These are phyloP conservation scores for Talaromyces sp. DNA, from an alignment of 2,329 filamentous ascomycete species.

Conservation along the genomic window DNA sequence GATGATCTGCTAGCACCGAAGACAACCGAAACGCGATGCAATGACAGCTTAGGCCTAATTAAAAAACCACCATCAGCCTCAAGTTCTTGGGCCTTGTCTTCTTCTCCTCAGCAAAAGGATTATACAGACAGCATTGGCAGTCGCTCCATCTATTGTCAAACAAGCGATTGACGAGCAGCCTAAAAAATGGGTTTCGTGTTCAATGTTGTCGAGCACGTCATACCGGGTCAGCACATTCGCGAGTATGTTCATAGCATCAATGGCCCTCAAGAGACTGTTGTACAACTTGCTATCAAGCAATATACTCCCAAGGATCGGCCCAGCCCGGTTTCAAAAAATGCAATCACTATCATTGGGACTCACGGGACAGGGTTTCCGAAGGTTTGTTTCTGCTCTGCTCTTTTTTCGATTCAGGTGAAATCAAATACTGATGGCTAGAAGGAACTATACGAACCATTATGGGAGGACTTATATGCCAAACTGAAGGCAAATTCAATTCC, in stretches of 20 bases:
- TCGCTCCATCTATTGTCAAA: background rate
- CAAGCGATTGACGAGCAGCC: background rate
- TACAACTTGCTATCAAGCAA: conserved; percentile 54
- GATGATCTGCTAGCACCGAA: no score
- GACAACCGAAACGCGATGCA: background rate
- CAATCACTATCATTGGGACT: background rate
- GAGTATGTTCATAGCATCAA: conserved; percentile 36
- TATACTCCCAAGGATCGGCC: conserved; percentile 51
- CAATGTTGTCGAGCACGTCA: conserved; percentile 40
- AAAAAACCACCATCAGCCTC: background rate
- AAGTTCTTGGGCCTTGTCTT: background rate
- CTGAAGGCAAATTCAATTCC: conserved; percentile 55
- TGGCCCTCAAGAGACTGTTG: conserved; percentile 48
- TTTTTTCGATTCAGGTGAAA: no score
- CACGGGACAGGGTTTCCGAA: background rate
- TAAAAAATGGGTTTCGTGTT: background rate
- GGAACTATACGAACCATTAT: conserved; percentile 83
- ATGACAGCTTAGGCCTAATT: background rate
- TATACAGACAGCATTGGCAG: background rate
- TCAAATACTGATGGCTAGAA: conserved; percentile 30
- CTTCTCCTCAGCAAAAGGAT: background rate
- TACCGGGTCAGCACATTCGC: conserved; percentile 52
- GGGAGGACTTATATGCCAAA: conserved; percentile 67
- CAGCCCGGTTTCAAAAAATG: conserved; percentile 39
- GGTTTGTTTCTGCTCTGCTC: background rate